Conservation (phyloP, 1,139 yeast genomes). For the Suhomyces maxii region DNA sequence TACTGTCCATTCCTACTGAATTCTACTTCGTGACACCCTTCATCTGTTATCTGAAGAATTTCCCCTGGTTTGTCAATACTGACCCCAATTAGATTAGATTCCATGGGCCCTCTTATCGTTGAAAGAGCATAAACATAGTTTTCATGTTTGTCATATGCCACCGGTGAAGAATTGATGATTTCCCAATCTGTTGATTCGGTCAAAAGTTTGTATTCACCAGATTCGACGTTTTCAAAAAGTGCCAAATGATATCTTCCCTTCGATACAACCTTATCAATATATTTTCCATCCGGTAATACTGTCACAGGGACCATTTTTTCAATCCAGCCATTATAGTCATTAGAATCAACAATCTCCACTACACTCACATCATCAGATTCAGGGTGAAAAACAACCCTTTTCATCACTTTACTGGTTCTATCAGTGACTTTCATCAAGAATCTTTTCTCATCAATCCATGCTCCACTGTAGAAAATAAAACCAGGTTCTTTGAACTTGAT, state of each 20-base stretch:
- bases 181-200: constrained; percentile 68
- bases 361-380: constrained; percentile 14
- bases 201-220: constrained; percentile 49
- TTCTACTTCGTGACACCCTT: constrained; percentile 32
- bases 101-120: constrained; percentile 55
- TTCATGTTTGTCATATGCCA: constrained; percentile 54
- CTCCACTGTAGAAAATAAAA: constrained; percentile 64
- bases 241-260: constrained; percentile 71
- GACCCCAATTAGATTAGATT: constrained; percentile 48
- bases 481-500: constrained; percentile 18
- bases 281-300: constrained; percentile 48
- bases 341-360: constrained; percentile 35
- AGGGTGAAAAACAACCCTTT: constrained; percentile 56
- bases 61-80: constrained; percentile 9
- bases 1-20: constrained; percentile 61
- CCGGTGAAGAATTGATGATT: constrained; percentile 53
- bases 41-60: constrained; percentile 25
- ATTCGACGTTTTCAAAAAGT: constrained; percentile 51
- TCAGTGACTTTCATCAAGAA: constrained; percentile 70
- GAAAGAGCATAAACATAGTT: constrained; percentile 63
- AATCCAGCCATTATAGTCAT: constrained; percentile 58
- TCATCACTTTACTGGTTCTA: constrained; percentile 62
- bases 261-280: constrained; percentile 70
- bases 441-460: constrained; percentile 61
- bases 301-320: constrained; percentile 43